Evolutionary conservation across 352 stramenopile species (phyloP), one percentile per base, ranked within the genome.

Genomic region (Pythium utonaiense): DNA sequence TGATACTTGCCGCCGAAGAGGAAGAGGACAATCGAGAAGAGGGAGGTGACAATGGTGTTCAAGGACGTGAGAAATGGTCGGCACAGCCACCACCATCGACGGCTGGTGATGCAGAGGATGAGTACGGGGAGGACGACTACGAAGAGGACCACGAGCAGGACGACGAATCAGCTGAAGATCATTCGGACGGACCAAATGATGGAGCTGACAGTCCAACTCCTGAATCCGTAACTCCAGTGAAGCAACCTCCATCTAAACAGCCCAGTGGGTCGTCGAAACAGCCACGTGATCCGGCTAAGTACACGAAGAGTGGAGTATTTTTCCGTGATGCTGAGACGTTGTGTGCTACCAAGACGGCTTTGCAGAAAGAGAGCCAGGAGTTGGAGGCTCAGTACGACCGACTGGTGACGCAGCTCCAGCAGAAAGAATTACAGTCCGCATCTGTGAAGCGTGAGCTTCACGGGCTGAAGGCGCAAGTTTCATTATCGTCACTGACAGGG

Each of bases 311-410:
- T 34, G 59, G 54, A 9, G 62, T 77, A 0, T 90, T 90, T 41
- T 87, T 88, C 38, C 74, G 73, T 10, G 78, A 90, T 36, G 65
- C 74, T 22, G 78, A 87, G n/a, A 63, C 70, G 12, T 48, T 90
- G 25, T 47, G 62, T 3, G 78, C 83, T 30, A 77, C 77, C 59
- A 71, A 66, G 21, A 57, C 53, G 14, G 42, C 67, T 14, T 51
- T 88, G 6, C 71, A 66, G 1, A 64, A 63, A 2, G 74, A 88
- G 53, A 78, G 84, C 51, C 63, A 66, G 14, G 58, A 62, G 36
- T 59, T 90, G 0, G 28, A 50, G 24, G 48, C 69, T n/a, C 62
- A 80, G 41, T 34, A 73, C 31, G 51, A 83, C 12, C 44, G 57
- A 12, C 45, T 87, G 9, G 50, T 54, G 19, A 60, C 58, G 21